Base-by-base conservation (phyloP, 306 rosid species). In the Alnus glutinosa region DNA sequence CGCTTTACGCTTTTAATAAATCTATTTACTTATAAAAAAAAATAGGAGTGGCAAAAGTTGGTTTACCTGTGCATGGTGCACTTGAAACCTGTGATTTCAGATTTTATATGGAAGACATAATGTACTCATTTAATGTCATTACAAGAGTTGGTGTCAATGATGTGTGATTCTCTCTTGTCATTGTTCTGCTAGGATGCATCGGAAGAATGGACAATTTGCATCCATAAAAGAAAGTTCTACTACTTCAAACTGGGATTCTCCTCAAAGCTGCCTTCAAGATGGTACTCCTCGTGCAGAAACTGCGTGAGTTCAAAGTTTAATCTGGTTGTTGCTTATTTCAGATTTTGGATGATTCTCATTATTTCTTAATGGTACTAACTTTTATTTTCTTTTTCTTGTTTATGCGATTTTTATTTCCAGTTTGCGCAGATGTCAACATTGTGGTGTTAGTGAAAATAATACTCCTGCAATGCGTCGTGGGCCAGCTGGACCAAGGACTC, bases 401-500 rank as follows among this genome's bases (percentile, higher is more conserved):
- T 77, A 63, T 42, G 51, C 3, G 8, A 68, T 78, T 77, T 71
- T 79, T 66, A 67, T 80, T 84, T 77, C 75, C 83, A 86, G 88
- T 73, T 83, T 93, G 80, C 94, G 93, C 42, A 92, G 85, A 78
- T 95, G 98, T 86, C 94, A 86, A 75, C 98, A 95, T 83, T 95
- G 98, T 83, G 97, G 98, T 73, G 89, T 95, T 75, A 52, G 83
- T 85, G 98, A 95, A 86, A 91, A 87, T 75, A 91, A 89, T 79
- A 95, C 98, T 75, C 98, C 98, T 71, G 98, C 98, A 55, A 95
- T 95, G 98, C 98, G 98, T 62, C 97, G 98, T 42, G 98, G 98
- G 47, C 98, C 98, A 72, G 92, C 94, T 84, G 98, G 98, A 61
- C 96, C 98, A 37, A 91, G 98, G 87, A 95, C 98, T 67, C 83